phyloP scores from a whole-genome alignment of 306 rosid species.

The Prinsepia uniflora region DNA sequence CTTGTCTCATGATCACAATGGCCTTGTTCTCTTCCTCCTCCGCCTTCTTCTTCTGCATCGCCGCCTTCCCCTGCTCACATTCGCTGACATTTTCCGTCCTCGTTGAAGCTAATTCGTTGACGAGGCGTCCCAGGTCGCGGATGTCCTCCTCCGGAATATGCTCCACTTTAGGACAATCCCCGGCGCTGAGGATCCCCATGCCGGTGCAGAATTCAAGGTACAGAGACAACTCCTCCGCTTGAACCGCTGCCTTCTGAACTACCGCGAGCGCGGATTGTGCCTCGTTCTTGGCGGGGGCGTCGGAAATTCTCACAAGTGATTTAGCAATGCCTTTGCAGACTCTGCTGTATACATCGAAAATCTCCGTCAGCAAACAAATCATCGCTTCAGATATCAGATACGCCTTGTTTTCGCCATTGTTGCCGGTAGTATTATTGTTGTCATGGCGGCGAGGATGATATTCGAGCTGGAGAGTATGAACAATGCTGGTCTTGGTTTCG shows the following conservation, averaged over 20 bases:
- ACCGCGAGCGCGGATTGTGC: slow-evolving; percentile 46
- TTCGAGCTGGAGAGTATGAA: not conserved
- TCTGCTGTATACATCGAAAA: slow-evolving; percentile 53
- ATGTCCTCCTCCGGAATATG: slow-evolving; percentile 50
- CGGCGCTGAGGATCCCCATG: slow-evolving; percentile 56
- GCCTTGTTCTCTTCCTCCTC: slow-evolving; percentile 18
- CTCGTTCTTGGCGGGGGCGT: slow-evolving; percentile 40
- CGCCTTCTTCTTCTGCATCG: not conserved
- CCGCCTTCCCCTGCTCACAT: too few species aligned
- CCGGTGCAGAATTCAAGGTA: slow-evolving; percentile 54
- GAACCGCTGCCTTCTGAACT: slow-evolving; percentile 47
- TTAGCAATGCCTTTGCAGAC: slow-evolving; percentile 51
- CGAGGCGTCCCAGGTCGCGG: slow-evolving; percentile 48
- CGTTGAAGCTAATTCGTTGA: slow-evolving; percentile 29
- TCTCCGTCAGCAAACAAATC: slow-evolving; percentile 65
- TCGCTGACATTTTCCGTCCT: not conserved
- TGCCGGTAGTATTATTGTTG: not conserved
- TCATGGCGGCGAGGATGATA: not conserved
- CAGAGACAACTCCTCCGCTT: slow-evolving; percentile 39
- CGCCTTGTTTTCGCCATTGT: not conserved
- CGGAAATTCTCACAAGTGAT: slow-evolving; percentile 45
- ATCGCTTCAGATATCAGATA: slow-evolving; percentile 65
- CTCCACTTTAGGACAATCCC: slow-evolving; percentile 61
- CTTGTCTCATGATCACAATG: slow-evolving; percentile 17
- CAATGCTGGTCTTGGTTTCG: too few species aligned